Evolutionary conservation across 2,329 filamentous ascomycete genomes (phyloP), one percentile per base, ranked within the genome.

Genomic region (Zymoseptoria ardabiliae): DNA sequence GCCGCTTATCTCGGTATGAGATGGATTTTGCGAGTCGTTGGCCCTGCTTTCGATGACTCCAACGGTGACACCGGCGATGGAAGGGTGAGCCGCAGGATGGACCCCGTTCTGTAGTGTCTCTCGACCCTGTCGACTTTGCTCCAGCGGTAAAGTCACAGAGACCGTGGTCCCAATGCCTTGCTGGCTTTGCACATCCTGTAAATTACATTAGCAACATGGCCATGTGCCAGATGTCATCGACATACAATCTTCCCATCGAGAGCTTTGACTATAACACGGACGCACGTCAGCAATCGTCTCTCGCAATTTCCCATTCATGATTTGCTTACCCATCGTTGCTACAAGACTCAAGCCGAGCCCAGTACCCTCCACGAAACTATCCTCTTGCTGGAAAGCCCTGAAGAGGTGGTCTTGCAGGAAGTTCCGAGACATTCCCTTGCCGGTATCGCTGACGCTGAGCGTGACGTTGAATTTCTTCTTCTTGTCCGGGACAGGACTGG

Each of bases 301-400:
- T 9, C 25, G 8, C 25, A 28, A 28, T 20, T 77, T 79, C 0
- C 86, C 86, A 28, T 80, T 78, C 2, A 88, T 73, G 41, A 82
- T 79, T 79, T 54, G 25, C 25, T 81, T 80, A 21, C 88, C 80
- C 4, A 90, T 82, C 54, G 59, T 74, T 59, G 67, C 78, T 69
- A 89, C 86, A 6, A 90, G 81, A 50, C 83, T 86, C 55, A 90
- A 72, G 0, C 87, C 87, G 0, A 90, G 75, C 0, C 87, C 87
- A 0, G 83, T 83, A 0, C 87, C 87, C 0, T 82, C 79, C 0
- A 81, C 77, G 1, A 89, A 70, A 0, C 76, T 74, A 53, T 88
- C 80, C 66, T 90, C 87, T 61, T 90, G 87, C 0, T 78, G 73
- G 60, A 89, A 89, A 0, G 85, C 83, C 0, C 79, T 82, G 69